Evolutionary conservation across 345 rosid species (phyloP).

Genomic region (Sonneratia caseolaris): DNA sequence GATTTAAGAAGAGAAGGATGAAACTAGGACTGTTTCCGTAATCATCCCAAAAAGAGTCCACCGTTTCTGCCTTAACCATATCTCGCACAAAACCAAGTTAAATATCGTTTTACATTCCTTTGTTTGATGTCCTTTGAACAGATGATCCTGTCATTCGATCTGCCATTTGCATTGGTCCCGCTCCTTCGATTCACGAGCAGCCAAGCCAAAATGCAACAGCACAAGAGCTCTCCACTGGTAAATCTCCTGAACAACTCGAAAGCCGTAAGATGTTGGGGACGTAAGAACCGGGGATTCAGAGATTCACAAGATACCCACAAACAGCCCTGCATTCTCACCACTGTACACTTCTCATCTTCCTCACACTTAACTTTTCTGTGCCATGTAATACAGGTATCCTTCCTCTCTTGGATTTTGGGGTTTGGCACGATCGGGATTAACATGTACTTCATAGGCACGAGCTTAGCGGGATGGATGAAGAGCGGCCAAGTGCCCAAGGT

Average conservation of each 20-base stretch:
- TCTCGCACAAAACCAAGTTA: background rate
- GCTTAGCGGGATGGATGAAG: slow-evolving; percentile 6
- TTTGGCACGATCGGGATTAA: slow-evolving; percentile 8
- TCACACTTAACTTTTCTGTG: background rate
- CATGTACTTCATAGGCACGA: slow-evolving; percentile 10
- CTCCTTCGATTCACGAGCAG: slow-evolving; percentile 19
- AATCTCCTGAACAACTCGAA: background rate
- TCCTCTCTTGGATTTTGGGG: slow-evolving; percentile 10
- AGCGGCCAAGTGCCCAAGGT: slow-evolving; percentile 3
- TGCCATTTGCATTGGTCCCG: slow-evolving; percentile 20
- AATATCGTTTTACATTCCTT: background rate
- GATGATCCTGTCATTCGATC: slow-evolving; percentile 13
- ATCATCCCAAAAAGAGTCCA: too few relatives aligned
- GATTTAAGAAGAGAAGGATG: background rate
- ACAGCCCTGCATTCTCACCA: background rate
- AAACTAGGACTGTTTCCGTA: too few relatives aligned
- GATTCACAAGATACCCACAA: too few relatives aligned
- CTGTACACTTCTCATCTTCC: too few relatives aligned
- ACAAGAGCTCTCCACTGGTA: slow-evolving; percentile 13
- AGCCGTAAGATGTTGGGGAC: background rate
- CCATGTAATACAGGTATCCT: background rate
- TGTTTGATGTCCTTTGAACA: background rate
- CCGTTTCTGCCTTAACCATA: too few relatives aligned
- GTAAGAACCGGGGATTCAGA: background rate
- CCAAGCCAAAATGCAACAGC: slow-evolving; percentile 15